Evolutionary conservation across 2,329 filamentous ascomycete species (phyloP).

Genomic region (Phyllosticta paracitricarpa): DNA sequence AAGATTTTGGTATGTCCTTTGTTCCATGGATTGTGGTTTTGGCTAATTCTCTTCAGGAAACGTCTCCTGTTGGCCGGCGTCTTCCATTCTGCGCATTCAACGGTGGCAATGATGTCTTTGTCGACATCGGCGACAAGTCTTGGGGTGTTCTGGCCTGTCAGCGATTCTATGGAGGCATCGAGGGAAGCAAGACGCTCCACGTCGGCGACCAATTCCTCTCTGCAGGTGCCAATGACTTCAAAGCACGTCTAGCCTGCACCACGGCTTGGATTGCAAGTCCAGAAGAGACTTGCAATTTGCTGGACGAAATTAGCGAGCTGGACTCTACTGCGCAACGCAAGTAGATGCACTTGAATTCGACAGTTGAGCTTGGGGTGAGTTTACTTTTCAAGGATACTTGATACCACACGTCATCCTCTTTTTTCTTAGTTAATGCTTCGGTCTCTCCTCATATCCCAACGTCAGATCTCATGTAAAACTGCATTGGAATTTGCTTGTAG

Average conservation of each 20-base stretch:
- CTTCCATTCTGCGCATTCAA: slow-evolving; percentile 98
- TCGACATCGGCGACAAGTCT: slow-evolving; percentile 96
- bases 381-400: background rate
- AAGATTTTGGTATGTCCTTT: slow-evolving; percentile 53
- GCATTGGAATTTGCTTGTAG: background rate
- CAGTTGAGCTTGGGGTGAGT: background rate
- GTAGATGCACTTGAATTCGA: background rate
- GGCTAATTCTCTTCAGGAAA: slow-evolving; percentile 40
- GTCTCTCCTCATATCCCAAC: background rate
- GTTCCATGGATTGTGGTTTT: background rate
- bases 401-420: background rate
- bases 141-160: slow-evolving; percentile 93
- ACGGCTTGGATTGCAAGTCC: slow-evolving; percentile 93
- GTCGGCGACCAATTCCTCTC: slow-evolving; percentile 94
- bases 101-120: slow-evolving; percentile 92
- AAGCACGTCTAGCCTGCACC: slow-evolving; percentile 81
- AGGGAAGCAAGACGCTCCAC: slow-evolving; percentile 73
- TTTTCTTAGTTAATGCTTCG: too few relatives aligned
- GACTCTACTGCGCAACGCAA: slow-evolving; percentile 27
- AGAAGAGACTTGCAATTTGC: slow-evolving; percentile 73
- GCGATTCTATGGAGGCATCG: slow-evolving; percentile 71
- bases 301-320: slow-evolving; percentile 63
- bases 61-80: slow-evolving; percentile 56
- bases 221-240: slow-evolving; percentile 94
- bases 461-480: background rate